phyloP scores from a whole-genome alignment of 768 basidiomycete genomes.

The Phanerochaete sordida region DNA sequence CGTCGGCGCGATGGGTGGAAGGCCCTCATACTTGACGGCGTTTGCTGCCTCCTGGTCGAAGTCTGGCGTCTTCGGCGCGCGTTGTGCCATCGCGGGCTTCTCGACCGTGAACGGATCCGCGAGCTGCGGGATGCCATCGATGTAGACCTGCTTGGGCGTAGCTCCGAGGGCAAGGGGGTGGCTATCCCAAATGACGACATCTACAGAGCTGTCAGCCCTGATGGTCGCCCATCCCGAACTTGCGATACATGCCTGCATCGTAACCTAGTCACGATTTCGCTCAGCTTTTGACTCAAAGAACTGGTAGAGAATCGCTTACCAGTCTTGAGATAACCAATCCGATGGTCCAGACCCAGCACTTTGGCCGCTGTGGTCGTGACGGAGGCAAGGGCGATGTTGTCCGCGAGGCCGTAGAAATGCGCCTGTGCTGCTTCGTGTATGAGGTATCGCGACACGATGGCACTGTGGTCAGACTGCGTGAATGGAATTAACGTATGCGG shows the following conservation, averaged over 20 bases:
- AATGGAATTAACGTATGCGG: not conserved
- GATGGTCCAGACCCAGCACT: slow-evolving; percentile 62
- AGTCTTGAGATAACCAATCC: slow-evolving; percentile 64
- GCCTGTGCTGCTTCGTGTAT: slow-evolving; percentile 70
- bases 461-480: slow-evolving; percentile 48
- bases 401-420: slow-evolving; percentile 59
- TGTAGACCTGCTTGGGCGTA: slow-evolving; percentile 76
- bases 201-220: slow-evolving; percentile 14
- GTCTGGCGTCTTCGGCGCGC: slow-evolving; percentile 47
- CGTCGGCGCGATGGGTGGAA: slow-evolving; percentile 57
- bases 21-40: slow-evolving; percentile 58
- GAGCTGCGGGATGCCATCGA: slow-evolving; percentile 78
- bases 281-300: not conserved
- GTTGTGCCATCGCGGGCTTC: slow-evolving; percentile 50
- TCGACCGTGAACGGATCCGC: slow-evolving; percentile 27
- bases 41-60: slow-evolving; percentile 59
- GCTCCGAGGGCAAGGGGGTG: slow-evolving; percentile 80
- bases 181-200: slow-evolving; percentile 64
- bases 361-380: slow-evolving; percentile 64
- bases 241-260: slow-evolving; percentile 44
- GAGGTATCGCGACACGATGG: slow-evolving; percentile 61
- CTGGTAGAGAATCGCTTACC: slow-evolving; percentile 32
- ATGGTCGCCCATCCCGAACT: not conserved
- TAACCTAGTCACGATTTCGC: slow-evolving; percentile 48
- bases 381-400: slow-evolving; percentile 51